Percentiles rank a stretch among this genome's conserved stretches.
phyloP scores from a whole-genome alignment of 805 yeast genomes.

The Metschnikowia noctiluminum region DNA sequence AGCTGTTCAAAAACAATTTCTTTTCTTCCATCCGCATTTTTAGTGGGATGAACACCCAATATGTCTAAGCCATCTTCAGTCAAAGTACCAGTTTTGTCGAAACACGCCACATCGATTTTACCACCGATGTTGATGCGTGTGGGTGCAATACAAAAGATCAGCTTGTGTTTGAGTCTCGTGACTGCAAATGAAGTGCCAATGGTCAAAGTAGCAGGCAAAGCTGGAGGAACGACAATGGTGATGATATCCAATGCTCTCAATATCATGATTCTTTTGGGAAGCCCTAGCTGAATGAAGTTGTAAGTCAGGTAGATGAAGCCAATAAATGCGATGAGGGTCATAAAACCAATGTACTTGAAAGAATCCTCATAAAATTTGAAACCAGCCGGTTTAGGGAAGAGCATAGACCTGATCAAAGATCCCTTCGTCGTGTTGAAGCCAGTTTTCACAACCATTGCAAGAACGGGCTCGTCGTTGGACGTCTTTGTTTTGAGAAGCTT shows the following conservation, averaged over 20 bases:
- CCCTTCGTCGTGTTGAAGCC: constrained; percentile 98
- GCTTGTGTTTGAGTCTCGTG: constrained; percentile 58
- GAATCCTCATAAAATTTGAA: constrained; percentile 94
- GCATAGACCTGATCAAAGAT: constrained; percentile 87
- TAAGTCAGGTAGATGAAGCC: constrained; percentile 85
- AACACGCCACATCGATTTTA: constrained; percentile 82
- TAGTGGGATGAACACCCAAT: constrained; percentile 49
- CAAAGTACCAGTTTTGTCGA: constrained; percentile 96
- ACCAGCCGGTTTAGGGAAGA: constrained; percentile 91
- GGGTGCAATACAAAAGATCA: constrained; percentile 89
- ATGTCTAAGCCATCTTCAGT: constrained; percentile 97
- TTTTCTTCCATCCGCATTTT: constrained; percentile 39
- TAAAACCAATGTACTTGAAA: constrained; percentile 91
- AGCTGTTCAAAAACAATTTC: constrained; percentile 36
- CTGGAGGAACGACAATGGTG: constrained; percentile 98
- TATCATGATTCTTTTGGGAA: constrained; percentile 66
- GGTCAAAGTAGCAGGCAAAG: constrained; percentile 94
- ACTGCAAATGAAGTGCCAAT: constrained; percentile 95
- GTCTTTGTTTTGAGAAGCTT: constrained; percentile 79
- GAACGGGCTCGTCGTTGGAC: constrained; percentile 69
- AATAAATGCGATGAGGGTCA: constrained; percentile 77
- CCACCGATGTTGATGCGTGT: constrained; percentile 96
- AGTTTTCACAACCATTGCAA: constrained; percentile 83
- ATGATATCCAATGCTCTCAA: constrained; percentile 89
- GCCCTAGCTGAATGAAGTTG: constrained; percentile 74